Evolutionary conservation across 768 basidiomycete genomes (phyloP), one percentile per base, ranked within the genome.

Genomic region (Strobilomyces dryophilus): DNA sequence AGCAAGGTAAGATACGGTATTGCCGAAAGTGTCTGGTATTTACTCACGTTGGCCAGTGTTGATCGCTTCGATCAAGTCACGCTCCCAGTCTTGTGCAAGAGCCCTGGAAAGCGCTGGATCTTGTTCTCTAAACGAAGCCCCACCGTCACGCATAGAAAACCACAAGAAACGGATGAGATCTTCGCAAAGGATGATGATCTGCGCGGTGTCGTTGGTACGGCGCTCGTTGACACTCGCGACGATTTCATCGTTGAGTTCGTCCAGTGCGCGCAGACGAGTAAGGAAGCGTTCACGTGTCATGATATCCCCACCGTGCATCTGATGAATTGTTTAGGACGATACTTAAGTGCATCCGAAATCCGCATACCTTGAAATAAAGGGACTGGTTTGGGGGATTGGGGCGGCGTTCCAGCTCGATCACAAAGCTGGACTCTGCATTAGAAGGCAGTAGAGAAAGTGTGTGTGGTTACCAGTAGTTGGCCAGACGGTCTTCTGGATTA

Each of bases 101-200:
- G 53, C 47, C 18, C 52, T 57, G 45, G 66, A 65, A 8, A 62
- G 0, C 15, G 26, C 54, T 21, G 49, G 46, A 26, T 65, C 60
- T 12, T 52, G 42, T 29, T 49, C 49, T 41, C 64, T 56, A 24
- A 57, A 41, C 1, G 51, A 52, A 20, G 66, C 63, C 7, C 66
- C 66, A 8, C 64, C 64, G 40, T 70, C 65, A 4, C 59, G 57
- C 18, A 65, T 47, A 24, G 67, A 67, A 45, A 71, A 67, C 69
- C 69, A 69, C 36, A 69, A 47, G 11, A 65, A 49, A 17, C 69
- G 67, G 20, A 59, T 35, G 26, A 66, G 29, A 32, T 54, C 58
- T 34, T 64, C 58, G 20, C 62, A 62, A 10, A 54, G 6, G 42
- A 71, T 42, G 26, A 61, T 50, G 42, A 64, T 66, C 45, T 70